Percentiles rank a stretch among this genome's conserved stretches.
Evolutionary conservation across 2,329 filamentous ascomycete genomes (phyloP).

Genomic region (Xylaria hypoxylon): DNA sequence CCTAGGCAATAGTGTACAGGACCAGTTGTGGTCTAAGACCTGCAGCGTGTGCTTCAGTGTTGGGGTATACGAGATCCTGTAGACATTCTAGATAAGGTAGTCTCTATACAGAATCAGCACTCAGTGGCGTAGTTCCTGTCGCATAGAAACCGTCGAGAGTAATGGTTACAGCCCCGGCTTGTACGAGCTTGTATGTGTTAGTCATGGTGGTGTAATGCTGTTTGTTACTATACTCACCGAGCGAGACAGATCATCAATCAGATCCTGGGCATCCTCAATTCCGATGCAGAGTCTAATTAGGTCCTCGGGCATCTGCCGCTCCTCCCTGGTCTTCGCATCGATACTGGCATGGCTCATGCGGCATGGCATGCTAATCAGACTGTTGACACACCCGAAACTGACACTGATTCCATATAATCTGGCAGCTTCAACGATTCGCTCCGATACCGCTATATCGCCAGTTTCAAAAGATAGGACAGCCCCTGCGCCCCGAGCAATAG

Average conservation of each 20-base stretch:
- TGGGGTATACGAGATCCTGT: conserved; percentile 32
- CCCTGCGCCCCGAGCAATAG: conserved; percentile 92
- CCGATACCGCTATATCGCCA: conserved; percentile 82
- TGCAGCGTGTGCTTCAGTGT: conserved; percentile 18
- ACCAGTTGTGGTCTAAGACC: conserved; percentile 8
- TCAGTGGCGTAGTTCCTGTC: conserved; percentile 42
- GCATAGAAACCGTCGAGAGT: conserved; percentile 86
- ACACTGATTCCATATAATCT: conserved; percentile 95
- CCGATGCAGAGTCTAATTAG: conserved; percentile 95
- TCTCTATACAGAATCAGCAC: conserved; percentile 41
- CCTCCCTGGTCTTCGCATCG: conserved; percentile 89
- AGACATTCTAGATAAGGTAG: conserved; percentile 26
- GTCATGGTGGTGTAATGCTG: conserved; percentile 27
- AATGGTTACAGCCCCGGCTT: conserved; percentile 92
- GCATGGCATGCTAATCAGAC: conserved; percentile 98
- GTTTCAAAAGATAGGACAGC: conserved; percentile 97
- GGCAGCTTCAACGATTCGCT: conserved; percentile 93
- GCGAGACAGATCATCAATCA: conserved; percentile 91
- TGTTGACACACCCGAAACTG: conserved; percentile 98
- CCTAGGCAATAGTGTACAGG: conserved; percentile 14
- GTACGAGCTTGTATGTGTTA: conserved; percentile 74
- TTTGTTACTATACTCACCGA: conserved; percentile 73
- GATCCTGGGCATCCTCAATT: conserved; percentile 91
- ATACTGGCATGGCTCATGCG: conserved; percentile 99
- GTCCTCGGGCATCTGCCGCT: conserved; percentile 94